Percentiles rank a stretch among this genome's conserved stretches.
phyloP scores from a whole-genome alignment of 352 stramenopile species.

The Nannochloropsis limnetica region DNA sequence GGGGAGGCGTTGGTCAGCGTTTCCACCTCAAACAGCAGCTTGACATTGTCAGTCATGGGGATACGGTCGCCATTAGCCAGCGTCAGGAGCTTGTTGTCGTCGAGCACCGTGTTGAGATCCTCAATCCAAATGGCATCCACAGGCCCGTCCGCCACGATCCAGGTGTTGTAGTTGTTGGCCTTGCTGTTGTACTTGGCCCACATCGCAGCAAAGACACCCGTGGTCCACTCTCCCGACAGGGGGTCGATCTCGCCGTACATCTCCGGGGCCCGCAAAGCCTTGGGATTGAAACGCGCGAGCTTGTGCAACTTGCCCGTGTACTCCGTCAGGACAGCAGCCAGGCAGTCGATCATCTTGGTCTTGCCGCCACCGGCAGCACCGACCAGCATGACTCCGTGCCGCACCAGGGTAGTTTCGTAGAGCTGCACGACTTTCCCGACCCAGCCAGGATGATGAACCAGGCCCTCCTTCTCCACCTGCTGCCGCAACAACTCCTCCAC shows the following conservation, averaged over 20 bases:
- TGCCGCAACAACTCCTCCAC: conserved; percentile 71
- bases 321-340: conserved; percentile 80
- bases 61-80: conserved; percentile 93
- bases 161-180: conserved; percentile 94
- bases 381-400: conserved; percentile 97
- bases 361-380: conserved; percentile 90
- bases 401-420: conserved; percentile 93
- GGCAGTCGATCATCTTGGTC: conserved; percentile 89
- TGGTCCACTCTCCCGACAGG: conserved; percentile 92
- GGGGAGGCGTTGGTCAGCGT: conserved; percentile 91
- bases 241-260: conserved; percentile 97
- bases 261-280: conserved; percentile 89
- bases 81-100: conserved; percentile 95
- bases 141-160: conserved; percentile 91
- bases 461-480: conserved; percentile 79
- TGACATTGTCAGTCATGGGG: conserved; percentile 95
- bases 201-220: conserved; percentile 89
- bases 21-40: conserved; percentile 90
- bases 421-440: conserved; percentile 85
- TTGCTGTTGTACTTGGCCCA: conserved; percentile 98
- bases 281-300: conserved; percentile 90
- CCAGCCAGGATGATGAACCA: conserved; percentile 68
- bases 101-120: conserved; percentile 92
- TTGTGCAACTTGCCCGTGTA: conserved; percentile 84
- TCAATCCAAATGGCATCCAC: conserved; percentile 98